Percentiles rank a stretch among this genome's conserved stretches.
phyloP scores from a whole-genome alignment of 1,284 basidiomycete genomes.

The Paramarasmius palmivorus region DNA sequence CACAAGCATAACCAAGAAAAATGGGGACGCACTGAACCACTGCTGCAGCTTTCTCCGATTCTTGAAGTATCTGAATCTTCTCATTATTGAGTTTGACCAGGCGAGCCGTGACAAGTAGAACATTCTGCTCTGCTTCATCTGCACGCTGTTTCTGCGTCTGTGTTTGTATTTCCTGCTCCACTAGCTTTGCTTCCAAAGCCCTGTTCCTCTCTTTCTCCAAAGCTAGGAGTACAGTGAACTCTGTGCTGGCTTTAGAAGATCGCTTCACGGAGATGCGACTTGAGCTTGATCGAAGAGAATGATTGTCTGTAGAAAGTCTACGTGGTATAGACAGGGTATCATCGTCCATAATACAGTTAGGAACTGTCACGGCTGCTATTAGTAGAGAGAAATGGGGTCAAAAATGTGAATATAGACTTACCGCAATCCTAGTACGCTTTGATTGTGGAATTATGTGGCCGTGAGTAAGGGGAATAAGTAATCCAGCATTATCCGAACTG shows the following conservation, averaged over 20 bases:
- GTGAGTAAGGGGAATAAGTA: too few relatives aligned
- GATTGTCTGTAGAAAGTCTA: constrained; percentile 8
- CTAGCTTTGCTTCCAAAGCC: constrained; percentile 2
- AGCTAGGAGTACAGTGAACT: constrained; percentile 8
- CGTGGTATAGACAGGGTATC: constrained; percentile 2
- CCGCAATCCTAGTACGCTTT: too few relatives aligned
- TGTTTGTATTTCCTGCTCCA: constrained; percentile 6
- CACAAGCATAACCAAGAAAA: background rate
- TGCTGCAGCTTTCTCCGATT: constrained; percentile 1
- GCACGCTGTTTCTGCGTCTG: constrained; percentile 6
- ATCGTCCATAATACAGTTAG: background rate
- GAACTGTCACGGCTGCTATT: too few relatives aligned
- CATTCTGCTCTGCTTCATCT: constrained; percentile 9
- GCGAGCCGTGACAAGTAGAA: constrained; percentile 6
- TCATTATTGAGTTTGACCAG: constrained; percentile 12
- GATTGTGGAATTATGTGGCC: too few relatives aligned
- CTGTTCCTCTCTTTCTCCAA: constrained; percentile 9
- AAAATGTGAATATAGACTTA: too few relatives aligned
- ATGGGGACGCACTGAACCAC: constrained; percentile 11
- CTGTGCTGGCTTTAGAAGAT: constrained; percentile 5
- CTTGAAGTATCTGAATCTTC: constrained; percentile 3
- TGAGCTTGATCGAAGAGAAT: constrained; percentile 1
- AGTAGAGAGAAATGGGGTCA: too few relatives aligned
- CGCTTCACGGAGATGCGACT: constrained; percentile 8
- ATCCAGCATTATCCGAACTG: too few relatives aligned